Base-by-base conservation (phyloP, 139 green algal species). In the Tetradesmus obliquus region DNA sequence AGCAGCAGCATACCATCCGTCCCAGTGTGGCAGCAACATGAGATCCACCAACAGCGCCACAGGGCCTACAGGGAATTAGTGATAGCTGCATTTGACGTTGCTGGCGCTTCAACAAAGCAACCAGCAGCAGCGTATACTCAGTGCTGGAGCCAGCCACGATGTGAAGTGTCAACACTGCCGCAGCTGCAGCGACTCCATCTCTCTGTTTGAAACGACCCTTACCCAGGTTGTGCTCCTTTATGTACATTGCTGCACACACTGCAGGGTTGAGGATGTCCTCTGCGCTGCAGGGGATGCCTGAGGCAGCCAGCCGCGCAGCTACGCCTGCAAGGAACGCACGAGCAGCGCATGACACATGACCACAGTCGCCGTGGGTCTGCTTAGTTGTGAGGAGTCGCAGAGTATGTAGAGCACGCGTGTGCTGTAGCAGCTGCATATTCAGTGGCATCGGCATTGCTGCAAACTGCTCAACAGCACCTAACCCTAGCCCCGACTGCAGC, bases 221-320 rank as follows among this genome's bases (percentile, higher is more conserved):
- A 90, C 86, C 71, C 55, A 90, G 15, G 0, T 90, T 83, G 71
- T 90, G 51, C 53, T 90, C 22, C 74, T 83, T 53, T 8, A 90
- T 54, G 86, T 90, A 71, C 53, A 84, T 55, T 32, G 69, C n/a
- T 9, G 86, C 86, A 66, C 86, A 90, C 17, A 90, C 86, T 71
- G 86, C 86, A 15, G 86, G 86, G 20, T 12, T 90, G 76, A 90
- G 79, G 69, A 90, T 90, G 71, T 90, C 86, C 53, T 83, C 86
- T 13, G 86, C 7, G 13, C n/a, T 53, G 54, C 86, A 90, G 53
- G 86, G 71, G 12, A 90, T 90, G 71, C 86, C 69, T 72, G 66
- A 83, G 0, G 17, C n/a, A 51, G 71, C 12, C 53, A 82, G 45
- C 3, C 85, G 62, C 6, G 66, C 85, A 51, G 85, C 84, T 54